Evolutionary conservation across 441 rosid species (phyloP).

Genomic region (Adansonia rubrostipa): DNA sequence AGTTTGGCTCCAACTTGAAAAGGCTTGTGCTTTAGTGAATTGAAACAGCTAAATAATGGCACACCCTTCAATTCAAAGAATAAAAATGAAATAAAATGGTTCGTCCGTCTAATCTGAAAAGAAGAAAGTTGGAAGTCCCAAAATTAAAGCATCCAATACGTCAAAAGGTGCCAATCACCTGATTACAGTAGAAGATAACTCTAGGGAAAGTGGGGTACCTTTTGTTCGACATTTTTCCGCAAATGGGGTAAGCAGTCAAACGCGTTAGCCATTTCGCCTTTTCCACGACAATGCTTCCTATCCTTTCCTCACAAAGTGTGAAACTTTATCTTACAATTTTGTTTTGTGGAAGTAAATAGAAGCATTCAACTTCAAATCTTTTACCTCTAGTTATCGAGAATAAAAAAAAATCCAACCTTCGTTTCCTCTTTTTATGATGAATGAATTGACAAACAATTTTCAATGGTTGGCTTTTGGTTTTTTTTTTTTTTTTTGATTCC

Average conservation of each 20-base stretch:
- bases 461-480: not conserved
- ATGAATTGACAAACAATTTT: not conserved
- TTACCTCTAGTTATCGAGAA: not conserved
- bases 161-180: slow-evolving; percentile 10
- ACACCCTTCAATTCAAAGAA: not conserved
- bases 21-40: too few relatives aligned
- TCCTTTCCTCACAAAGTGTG: slow-evolving; percentile 1
- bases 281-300: not conserved
- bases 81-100: not conserved
- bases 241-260: not conserved
- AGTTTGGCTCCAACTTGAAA: too few relatives aligned
- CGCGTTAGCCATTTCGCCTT: not conserved
- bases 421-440: not conserved
- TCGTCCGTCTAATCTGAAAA: not conserved
- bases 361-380: not conserved
- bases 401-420: not conserved
- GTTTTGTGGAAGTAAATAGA: not conserved
- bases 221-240: slow-evolving; percentile 13
- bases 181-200: slow-evolving; percentile 3
- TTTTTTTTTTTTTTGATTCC: not conserved
- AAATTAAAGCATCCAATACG: not conserved
- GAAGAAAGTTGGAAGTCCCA: not conserved
- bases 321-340: not conserved
- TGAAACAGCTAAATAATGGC: too few relatives aligned
- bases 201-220: not conserved